Conservation (phyloP, 139 green algal genomes). For the Coelastrella sp. region DNA sequence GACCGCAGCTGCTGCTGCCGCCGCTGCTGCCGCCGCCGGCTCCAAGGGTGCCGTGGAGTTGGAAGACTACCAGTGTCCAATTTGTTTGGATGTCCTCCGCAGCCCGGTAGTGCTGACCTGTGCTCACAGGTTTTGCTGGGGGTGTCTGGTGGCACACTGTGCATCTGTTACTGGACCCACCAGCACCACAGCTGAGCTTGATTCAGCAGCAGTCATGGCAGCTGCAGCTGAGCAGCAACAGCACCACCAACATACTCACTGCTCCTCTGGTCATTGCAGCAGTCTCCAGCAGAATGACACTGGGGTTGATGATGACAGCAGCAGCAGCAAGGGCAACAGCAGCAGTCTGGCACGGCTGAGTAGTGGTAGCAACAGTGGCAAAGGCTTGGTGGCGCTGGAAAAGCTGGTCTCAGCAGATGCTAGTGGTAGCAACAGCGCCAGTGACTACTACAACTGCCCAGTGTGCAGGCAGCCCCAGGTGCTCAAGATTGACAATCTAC, state of each 20-base stretch:
- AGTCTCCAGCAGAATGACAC: background rate
- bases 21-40: background rate
- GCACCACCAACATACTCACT: background rate
- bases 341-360: background rate
- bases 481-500: constrained; percentile 81
- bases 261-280: background rate
- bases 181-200: background rate
- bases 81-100: constrained; percentile 84
- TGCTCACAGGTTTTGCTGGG: constrained; percentile 88
- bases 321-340: constrained; percentile 15
- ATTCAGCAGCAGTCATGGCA: background rate
- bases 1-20: background rate
- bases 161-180: constrained; percentile 44
- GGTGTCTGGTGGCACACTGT: constrained; percentile 78
- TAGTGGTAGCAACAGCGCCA: background rate
- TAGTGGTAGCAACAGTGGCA: constrained; percentile 19
- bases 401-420: constrained; percentile 44
- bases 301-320: background rate
- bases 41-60: constrained; percentile 17
- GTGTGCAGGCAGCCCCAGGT: constrained; percentile 83
- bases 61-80: constrained; percentile 79
- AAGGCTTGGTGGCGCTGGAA: constrained; percentile 48
- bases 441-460: constrained; percentile 77
- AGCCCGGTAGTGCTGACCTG: constrained; percentile 88
- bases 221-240: constrained; percentile 15